Conservation (phyloP, 192 early-diverging fungal genomes). For the Funneliformis mosseae region DNA sequence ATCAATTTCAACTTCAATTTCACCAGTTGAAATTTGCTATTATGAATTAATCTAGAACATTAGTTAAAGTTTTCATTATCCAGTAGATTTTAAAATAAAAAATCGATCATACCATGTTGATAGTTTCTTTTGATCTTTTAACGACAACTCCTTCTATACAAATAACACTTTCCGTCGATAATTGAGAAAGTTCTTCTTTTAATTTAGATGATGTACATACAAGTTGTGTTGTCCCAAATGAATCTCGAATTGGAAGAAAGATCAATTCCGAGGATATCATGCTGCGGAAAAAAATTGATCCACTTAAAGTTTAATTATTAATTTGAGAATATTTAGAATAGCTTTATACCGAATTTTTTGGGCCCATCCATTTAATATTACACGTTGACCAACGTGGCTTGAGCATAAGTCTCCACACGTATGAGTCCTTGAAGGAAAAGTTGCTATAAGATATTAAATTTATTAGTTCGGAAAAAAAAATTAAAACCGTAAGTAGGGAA, state of each 20-base stretch:
- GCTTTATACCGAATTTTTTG: conserved; percentile 55
- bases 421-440: conserved; percentile 66
- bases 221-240: conserved; percentile 74
- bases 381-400: conserved; percentile 60
- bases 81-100: background rate
- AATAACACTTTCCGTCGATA: conserved; percentile 75
- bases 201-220: conserved; percentile 48
- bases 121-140: conserved; percentile 52
- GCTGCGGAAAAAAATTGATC: conserved; percentile 37
- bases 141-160: conserved; percentile 66
- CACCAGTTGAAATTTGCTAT: conserved; percentile 53
- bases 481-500: background rate
- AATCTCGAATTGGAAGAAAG: conserved; percentile 81
- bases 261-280: conserved; percentile 70
- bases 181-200: conserved; percentile 47
- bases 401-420: conserved; percentile 73
- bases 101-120: conserved; percentile 44
- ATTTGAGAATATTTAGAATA: background rate
- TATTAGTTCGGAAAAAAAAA: background rate
- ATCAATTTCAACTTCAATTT: conserved; percentile 72
- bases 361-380: conserved; percentile 80
- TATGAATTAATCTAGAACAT: background rate
- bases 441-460: conserved; percentile 22
- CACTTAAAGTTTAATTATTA: background rate
- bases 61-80: background rate